Conservation (phyloP, 139 green algal genomes). For the Edaphochlamys debaryana region DNA sequence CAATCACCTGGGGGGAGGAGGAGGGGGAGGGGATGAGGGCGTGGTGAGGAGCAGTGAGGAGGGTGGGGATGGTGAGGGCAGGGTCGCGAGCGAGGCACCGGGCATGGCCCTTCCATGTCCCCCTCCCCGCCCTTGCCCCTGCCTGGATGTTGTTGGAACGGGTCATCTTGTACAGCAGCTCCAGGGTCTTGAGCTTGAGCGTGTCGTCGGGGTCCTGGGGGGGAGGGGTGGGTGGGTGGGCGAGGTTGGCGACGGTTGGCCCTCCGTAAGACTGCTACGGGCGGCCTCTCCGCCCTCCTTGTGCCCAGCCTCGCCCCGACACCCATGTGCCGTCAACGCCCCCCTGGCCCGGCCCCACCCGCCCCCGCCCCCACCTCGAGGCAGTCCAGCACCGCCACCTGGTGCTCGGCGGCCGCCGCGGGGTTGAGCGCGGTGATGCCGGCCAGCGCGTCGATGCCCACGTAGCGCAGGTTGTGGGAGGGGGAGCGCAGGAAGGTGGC, state of each 20-base stretch:
- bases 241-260: too few species aligned
- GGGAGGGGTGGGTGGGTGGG: too few species aligned
- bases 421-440: conserved; percentile 79
- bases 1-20: conserved; percentile 79
- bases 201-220: conserved; percentile 88
- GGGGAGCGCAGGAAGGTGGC: conserved; percentile 79
- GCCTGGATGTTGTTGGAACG: conserved; percentile 92
- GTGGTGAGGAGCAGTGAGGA: background rate
- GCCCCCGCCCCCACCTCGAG: conserved; percentile 71
- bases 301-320: too few species aligned
- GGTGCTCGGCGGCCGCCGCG: conserved; percentile 57
- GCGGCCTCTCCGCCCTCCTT: too few species aligned
- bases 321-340: too few species aligned
- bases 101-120: too few species aligned
- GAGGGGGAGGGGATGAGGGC: background rate
- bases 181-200: conserved; percentile 94
- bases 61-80: background rate
- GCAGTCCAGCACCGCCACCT: conserved; percentile 97
- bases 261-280: too few species aligned
- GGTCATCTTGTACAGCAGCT: conserved; percentile 97
- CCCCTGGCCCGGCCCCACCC: background rate
- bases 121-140: background rate
- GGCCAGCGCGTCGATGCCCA: conserved; percentile 87
- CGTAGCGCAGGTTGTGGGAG: conserved; percentile 91
- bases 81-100: background rate